A percentile compares a stretch with the other conserved stretches of the same genome.
Evolutionary conservation across 1,139 yeast species (phyloP).

Genomic region (Sporopachydermia cereana): DNA sequence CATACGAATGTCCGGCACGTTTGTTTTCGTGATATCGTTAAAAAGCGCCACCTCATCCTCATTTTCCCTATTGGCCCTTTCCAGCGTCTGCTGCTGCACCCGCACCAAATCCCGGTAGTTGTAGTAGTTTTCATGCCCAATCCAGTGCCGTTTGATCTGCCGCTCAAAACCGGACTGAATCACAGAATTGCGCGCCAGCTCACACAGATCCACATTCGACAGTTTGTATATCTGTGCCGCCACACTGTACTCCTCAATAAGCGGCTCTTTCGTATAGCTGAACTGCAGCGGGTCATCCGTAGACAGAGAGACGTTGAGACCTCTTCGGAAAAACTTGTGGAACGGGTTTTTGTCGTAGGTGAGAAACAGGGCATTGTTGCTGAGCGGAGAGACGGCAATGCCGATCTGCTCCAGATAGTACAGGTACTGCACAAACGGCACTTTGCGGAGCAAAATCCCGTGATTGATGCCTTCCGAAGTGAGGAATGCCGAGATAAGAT

Average conservation of each 20-base stretch:
- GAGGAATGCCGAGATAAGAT: constrained; percentile 79
- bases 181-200: constrained; percentile 73
- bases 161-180: constrained; percentile 89
- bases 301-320: constrained; percentile 84
- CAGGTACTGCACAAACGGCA: constrained; percentile 88
- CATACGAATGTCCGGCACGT: constrained; percentile 82
- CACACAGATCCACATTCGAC: constrained; percentile 95
- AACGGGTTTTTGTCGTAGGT: constrained; percentile 94
- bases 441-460: constrained; percentile 83
- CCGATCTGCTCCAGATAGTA: constrained; percentile 92
- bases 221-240: constrained; percentile 95
- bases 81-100: not conserved
- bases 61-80: not conserved
- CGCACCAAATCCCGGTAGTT: constrained; percentile 1
- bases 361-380: constrained; percentile 89
- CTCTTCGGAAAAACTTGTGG: constrained; percentile 79
- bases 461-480: constrained; percentile 91
- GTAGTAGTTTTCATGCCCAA: constrained; percentile 35
- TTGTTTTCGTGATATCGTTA: constrained; percentile 84
- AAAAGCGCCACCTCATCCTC: not conserved
- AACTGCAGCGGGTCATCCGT: constrained; percentile 93
- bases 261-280: constrained; percentile 93
- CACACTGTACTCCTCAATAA: constrained; percentile 93
- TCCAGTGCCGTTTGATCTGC: constrained; percentile 79
- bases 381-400: constrained; percentile 97